These are phyloP conservation scores for Blastomyces silverae DNA, from an alignment of 2,329 filamentous ascomycete species.

Conservation along the genomic window DNA sequence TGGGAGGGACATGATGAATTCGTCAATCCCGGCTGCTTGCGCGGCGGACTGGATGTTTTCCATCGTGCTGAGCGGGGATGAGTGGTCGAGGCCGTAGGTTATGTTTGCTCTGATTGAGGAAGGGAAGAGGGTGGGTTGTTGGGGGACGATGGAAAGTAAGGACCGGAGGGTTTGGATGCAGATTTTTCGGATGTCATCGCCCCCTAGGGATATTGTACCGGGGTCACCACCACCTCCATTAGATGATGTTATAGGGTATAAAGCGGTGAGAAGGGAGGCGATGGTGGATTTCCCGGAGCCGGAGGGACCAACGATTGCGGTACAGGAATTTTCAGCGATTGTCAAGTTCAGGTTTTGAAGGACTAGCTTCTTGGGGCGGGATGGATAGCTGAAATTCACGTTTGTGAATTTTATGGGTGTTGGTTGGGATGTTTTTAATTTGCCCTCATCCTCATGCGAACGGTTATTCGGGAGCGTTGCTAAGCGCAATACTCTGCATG, in stretches of 20 bases:
- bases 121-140: slow-evolving; percentile 57
- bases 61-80: slow-evolving; percentile 46
- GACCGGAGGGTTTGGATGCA: slow-evolving; percentile 56
- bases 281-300: slow-evolving; percentile 91
- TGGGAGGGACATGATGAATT: slow-evolving; percentile 67
- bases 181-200: slow-evolving; percentile 51
- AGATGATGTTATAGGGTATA: slow-evolving; percentile 50
- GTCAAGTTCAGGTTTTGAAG: slow-evolving; percentile 60
- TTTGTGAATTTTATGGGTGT: slow-evolving; percentile 54
- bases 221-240: slow-evolving; percentile 15
- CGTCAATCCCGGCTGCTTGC: slow-evolving; percentile 58
- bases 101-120: slow-evolving; percentile 51
- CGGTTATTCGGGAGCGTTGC: slow-evolving; percentile 51
- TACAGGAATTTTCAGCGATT: slow-evolving; percentile 58
- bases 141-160: slow-evolving; percentile 54
- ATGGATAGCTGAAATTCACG: slow-evolving; percentile 66
- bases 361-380: slow-evolving; percentile 47
- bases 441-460: slow-evolving; percentile 55
- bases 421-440: slow-evolving; percentile 36
- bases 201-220: slow-evolving; percentile 47
- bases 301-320: slow-evolving; percentile 73
- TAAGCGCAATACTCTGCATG: slow-evolving; percentile 64
- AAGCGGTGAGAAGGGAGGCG: slow-evolving; percentile 62
- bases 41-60: slow-evolving; percentile 50
- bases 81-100: slow-evolving; percentile 60